Evolutionary conservation across 176 grass and related monocot species (phyloP), one percentile per base, ranked within the genome.

Genomic region (Bromus sterilis): DNA sequence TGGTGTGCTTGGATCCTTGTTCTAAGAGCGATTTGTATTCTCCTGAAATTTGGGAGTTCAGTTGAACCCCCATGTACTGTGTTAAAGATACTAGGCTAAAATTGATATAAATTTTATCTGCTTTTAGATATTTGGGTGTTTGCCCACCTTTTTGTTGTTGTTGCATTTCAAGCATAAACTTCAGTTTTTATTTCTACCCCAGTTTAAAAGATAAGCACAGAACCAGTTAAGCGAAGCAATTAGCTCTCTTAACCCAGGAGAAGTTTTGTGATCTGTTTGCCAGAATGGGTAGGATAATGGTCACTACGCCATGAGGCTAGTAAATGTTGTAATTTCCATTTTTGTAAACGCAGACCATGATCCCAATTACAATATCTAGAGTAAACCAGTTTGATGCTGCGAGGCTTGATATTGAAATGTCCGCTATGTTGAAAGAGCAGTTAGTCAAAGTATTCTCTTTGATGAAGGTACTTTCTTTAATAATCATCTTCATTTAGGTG

Each of bases 351-450:
- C 80, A 98, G 95, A 82, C 79, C 24, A 87, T 76, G 59, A 87
- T 95, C 76, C 92, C 91, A 16, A 82, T 98, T 62, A 80, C 88
- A 8, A 91, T 93, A 84, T 98, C 95, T 80, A 86, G 92, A 89
- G 95, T 98, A 23, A 95, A 95, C 87, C 95, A 98, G 74, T 98
- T 98, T 28, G 95, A 98, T 66, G 92, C 95, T 11, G 95, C 90
- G 16, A 89, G 92, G 81, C 74, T 98, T 35, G 95, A 98, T 80
- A 86, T 95, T 9, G 95, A 98, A 71, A 95, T 98, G 95, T 91
- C 95, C 6, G 93, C 92, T 66, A 98, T 98, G 95, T 62, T 98
- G 86, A 98, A 98, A 80, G 95, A 98, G 87, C 95, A 98, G 68
- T 61, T 98, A 16, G 86, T 98, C 66, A 98, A 98, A 88, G 93